These are phyloP conservation scores for Aspergillus pseudoglaucus DNA, from an alignment of 2,329 filamentous ascomycete genomes.

Conservation along the genomic window DNA sequence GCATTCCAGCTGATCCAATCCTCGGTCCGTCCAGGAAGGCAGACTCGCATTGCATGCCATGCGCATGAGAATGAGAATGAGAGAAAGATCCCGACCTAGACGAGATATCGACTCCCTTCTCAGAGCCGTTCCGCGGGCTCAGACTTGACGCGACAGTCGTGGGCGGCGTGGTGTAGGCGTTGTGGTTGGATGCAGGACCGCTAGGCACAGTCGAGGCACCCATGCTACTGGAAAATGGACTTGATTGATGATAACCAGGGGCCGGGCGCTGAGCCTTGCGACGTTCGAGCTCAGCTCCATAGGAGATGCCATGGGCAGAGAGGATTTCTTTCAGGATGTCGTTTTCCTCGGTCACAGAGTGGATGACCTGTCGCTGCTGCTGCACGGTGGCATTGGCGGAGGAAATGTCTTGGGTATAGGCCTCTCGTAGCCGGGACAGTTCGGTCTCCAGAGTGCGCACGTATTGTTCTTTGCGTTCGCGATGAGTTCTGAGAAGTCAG, in stretches of 20 bases:
- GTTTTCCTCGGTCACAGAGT: slow-evolving; percentile 72
- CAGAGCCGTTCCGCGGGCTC: slow-evolving; percentile 23
- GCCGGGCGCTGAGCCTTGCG: slow-evolving; percentile 28
- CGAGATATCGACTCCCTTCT: slow-evolving; percentile 24
- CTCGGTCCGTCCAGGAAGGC: slow-evolving; percentile 19
- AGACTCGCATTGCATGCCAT: background rate
- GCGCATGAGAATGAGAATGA: too few relatives aligned
- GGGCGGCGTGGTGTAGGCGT: slow-evolving; percentile 26
- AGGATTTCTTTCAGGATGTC: slow-evolving; percentile 62
- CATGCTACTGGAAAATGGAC: slow-evolving; percentile 38
- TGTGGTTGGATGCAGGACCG: slow-evolving; percentile 15
- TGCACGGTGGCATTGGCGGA: slow-evolving; percentile 38
- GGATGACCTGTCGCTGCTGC: slow-evolving; percentile 70
- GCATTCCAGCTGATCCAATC: slow-evolving; percentile 7
- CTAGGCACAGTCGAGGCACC: slow-evolving; percentile 23
- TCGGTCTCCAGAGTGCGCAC: slow-evolving; percentile 92
- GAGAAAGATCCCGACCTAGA: background rate
- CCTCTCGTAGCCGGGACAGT: slow-evolving; percentile 77
- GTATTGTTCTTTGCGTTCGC: slow-evolving; percentile 92
- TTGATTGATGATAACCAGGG: slow-evolving; percentile 26
- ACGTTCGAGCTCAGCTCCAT: slow-evolving; percentile 43
- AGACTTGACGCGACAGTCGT: slow-evolving; percentile 26
- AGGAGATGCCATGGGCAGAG: slow-evolving; percentile 52
- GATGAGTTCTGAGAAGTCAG: slow-evolving; percentile 67
- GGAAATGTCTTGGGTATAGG: slow-evolving; percentile 60